Evolutionary conservation across 768 basidiomycete genomes (phyloP), one percentile per base, ranked within the genome.

Genomic region (Kockovaella imperatae): DNA sequence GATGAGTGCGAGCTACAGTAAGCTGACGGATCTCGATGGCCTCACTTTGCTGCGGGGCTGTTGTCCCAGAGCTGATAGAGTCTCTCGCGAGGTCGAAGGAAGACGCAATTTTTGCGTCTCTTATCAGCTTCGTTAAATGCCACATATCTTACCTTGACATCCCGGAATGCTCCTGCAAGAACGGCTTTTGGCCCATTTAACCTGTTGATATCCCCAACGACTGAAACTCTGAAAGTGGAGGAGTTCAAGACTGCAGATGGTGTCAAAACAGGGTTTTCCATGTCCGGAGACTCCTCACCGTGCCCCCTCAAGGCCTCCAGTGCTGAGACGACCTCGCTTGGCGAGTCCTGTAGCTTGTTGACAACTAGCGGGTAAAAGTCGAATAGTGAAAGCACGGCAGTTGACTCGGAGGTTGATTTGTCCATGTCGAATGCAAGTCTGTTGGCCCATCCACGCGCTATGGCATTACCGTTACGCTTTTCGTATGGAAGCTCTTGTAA

Each of bases 401-500:
- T 77, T 45, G 80, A 79, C 26, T 81, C 78, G 11, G 80, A 79
- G 8, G 84, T 84, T 4, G 86, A 87, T 42, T 66, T 70, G 40
- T 75, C 76, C 56, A 82, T 78, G 54, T 79, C 77, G 60, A 79
- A 85, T 21, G 88, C 62, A 23, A 87, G 63, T 50, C 81, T 78
- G 15, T 78, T 73, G 73, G 79, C 82, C 25, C 88, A 73, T 6
- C 88, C 83, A 8, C 77, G 76, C 38, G 89, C 75, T 10, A 97
- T 85, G 24, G 79, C 83, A 62, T 74, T 80, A 11, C 90, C 93
- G 64, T 87, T 84, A 31, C 95, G 80, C 75, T 96, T 97, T 59
- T 86, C 74, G 65, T 89, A 84, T 2, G 95, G 93, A 26, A 99
- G 76, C 17, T 82, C 82, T 68, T 96, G 93, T 35, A 85, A 81